These are phyloP conservation scores for Chiua sp. DNA, from an alignment of 1,284 basidiomycete species.

Conservation along the genomic window DNA sequence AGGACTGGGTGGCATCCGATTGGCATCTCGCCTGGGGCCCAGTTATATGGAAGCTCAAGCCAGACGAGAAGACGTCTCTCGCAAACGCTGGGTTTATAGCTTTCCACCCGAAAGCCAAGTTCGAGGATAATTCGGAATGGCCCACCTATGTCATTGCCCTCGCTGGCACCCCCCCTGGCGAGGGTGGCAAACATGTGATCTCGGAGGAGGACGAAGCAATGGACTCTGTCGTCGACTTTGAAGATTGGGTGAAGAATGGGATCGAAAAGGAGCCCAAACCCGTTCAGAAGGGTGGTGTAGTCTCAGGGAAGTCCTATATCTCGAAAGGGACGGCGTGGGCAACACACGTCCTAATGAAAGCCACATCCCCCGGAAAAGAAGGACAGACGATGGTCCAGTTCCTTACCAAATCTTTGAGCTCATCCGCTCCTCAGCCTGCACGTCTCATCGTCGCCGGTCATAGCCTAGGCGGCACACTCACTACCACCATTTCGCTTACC, in stretches of 20 bases:
- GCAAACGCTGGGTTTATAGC: slow-evolving; percentile 26
- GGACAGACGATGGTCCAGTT: slow-evolving; percentile 17
- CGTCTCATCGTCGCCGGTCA: slow-evolving; percentile 14
- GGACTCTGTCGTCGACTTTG: slow-evolving; percentile 18
- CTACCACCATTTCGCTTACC: slow-evolving; percentile 16
- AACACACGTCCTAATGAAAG: slow-evolving; percentile 11
- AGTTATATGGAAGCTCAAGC: slow-evolving; percentile 19
- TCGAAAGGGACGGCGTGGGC: not conserved
- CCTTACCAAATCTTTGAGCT: not conserved
- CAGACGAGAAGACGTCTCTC: slow-evolving; percentile 10
- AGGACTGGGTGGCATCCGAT: too few relatives aligned
- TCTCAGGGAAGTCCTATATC: not conserved
- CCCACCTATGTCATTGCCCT: slow-evolving; percentile 18
- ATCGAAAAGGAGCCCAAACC: not conserved
- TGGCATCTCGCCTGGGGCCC: slow-evolving; percentile 20
- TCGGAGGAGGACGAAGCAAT: slow-evolving; percentile 1
- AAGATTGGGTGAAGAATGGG: slow-evolving; percentile 8
- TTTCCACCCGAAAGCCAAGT: slow-evolving; percentile 13
- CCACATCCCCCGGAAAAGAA: too few relatives aligned
- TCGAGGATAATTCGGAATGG: slow-evolving; percentile 12
- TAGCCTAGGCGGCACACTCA: slow-evolving; percentile 15
- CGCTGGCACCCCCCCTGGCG: not conserved
- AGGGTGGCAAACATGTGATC: not conserved
- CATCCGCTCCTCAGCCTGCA: too few relatives aligned
- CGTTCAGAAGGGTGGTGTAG: too few relatives aligned